Conservation (phyloP, 768 basidiomycete genomes). For the Sporobolomyces pararoseus region DNA sequence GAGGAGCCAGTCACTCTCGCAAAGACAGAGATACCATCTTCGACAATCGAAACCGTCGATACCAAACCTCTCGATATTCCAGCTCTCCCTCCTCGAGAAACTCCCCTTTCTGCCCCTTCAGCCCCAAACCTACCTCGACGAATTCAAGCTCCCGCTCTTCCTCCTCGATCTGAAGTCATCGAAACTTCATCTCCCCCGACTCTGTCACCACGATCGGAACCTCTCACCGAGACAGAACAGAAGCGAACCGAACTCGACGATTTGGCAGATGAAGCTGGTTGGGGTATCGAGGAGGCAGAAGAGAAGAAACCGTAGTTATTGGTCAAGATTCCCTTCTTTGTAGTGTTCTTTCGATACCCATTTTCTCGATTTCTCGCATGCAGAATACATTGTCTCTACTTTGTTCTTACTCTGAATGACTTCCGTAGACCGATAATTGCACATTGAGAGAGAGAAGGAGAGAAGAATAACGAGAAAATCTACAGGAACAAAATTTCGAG, state of each 20-base stretch:
- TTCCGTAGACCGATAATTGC: not conserved
- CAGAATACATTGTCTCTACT: too few species aligned
- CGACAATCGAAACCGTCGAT: not conserved
- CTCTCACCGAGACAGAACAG: not conserved
- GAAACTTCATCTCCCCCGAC: not conserved
- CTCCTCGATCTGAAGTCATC: not conserved
- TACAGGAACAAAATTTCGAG: not conserved
- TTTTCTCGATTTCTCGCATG: too few species aligned
- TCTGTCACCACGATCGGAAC: not conserved
- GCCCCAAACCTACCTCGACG: not conserved
- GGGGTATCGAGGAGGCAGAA: conserved; percentile 11
- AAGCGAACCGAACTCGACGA: conserved; percentile 1
- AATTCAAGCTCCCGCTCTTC: not conserved
- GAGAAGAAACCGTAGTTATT: too few species aligned
- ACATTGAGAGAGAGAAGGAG: not conserved
- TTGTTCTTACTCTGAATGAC: too few species aligned
- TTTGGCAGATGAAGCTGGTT: conserved; percentile 4
- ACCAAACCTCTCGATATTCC: not conserved
- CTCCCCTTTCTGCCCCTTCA: not conserved
- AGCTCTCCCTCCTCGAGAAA: not conserved
- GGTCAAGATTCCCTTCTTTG: too few species aligned
- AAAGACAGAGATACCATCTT: not conserved
- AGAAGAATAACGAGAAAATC: not conserved
- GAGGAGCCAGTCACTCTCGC: not conserved
- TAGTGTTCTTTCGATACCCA: too few species aligned